These are phyloP conservation scores for Aspergillus quadricinctus DNA, from an alignment of 2,329 filamentous ascomycete species.

Conservation along the genomic window DNA sequence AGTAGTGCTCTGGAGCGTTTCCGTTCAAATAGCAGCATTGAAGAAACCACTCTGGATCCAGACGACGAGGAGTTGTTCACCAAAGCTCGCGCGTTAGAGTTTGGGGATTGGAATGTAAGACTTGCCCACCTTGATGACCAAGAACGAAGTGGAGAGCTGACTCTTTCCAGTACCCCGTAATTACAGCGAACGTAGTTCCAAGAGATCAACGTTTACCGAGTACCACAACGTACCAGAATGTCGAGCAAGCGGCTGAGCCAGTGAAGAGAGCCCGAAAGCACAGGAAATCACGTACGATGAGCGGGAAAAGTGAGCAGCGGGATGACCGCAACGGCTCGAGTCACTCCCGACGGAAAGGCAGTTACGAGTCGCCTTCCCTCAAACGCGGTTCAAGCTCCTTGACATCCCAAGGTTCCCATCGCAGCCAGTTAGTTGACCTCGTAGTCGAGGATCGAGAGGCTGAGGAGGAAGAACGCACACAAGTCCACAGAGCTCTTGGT, in stretches of 20 bases:
- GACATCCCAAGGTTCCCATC: slow-evolving; percentile 53
- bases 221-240: slow-evolving; percentile 50
- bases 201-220: slow-evolving; percentile 62
- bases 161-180: slow-evolving; percentile 73
- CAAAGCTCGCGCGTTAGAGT: slow-evolving; percentile 45
- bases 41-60: slow-evolving; percentile 47
- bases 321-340: slow-evolving; percentile 26
- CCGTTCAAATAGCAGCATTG: slow-evolving; percentile 41
- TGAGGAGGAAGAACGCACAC: slow-evolving; percentile 59
- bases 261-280: slow-evolving; percentile 39
- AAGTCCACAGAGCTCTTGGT: slow-evolving; percentile 59
- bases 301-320: slow-evolving; percentile 14
- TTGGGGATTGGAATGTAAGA: slow-evolving; percentile 85
- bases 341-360: slow-evolving; percentile 31
- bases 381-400: slow-evolving; percentile 30
- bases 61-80: slow-evolving; percentile 45
- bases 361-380: slow-evolving; percentile 18
- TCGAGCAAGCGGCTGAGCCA: slow-evolving; percentile 24
- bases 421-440: slow-evolving; percentile 62
- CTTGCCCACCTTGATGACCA: not conserved
- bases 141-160: slow-evolving; percentile 20
- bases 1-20: slow-evolving; percentile 46
- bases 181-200: slow-evolving; percentile 73
- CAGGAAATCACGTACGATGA: slow-evolving; percentile 27
- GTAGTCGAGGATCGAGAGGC: slow-evolving; percentile 62